A percentile compares a stretch with the other conserved stretches of the same genome.
These are phyloP conservation scores for Bipolaris bicolor DNA, from an alignment of 2,329 filamentous ascomycete genomes.

Conservation along the genomic window DNA sequence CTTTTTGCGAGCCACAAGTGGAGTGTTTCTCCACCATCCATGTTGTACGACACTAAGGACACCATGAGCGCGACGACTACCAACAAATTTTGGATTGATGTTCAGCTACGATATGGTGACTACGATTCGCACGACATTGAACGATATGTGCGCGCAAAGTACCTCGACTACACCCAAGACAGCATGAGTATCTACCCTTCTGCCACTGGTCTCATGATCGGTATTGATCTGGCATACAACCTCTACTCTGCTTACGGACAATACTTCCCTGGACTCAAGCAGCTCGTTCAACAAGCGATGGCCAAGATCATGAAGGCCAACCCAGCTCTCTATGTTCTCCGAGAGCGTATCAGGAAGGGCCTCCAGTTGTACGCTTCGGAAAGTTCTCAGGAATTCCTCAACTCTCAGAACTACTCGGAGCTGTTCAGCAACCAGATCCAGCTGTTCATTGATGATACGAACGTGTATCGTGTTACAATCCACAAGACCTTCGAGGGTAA, in stretches of 20 bases:
- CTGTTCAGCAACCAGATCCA: conserved; percentile 99
- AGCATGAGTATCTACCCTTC: conserved; percentile 99
- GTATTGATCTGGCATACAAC: conserved; percentile 97
- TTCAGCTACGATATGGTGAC: conserved; percentile 94
- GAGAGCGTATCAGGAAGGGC: conserved; percentile 98
- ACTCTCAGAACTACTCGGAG: conserved; percentile 99
- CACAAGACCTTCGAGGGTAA: conserved; percentile 99
- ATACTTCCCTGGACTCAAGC: conserved; percentile 97
- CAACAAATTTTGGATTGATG: conserved; percentile 99
- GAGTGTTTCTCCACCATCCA: conserved; percentile 93
- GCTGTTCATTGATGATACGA: conserved; percentile 98
- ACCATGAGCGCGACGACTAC: conserved; percentile 91
- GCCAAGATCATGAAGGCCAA: conserved; percentile 99
- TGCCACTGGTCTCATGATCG: conserved; percentile 95
- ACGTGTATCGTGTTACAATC: conserved; percentile 98
- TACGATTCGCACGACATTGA: conserved; percentile 99
- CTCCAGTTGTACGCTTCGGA: conserved; percentile 97
- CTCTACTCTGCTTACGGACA: conserved; percentile 97
- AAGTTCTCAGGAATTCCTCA: conserved; percentile 98
- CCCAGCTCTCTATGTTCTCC: conserved; percentile 91
- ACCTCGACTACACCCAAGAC: conserved; percentile 97
- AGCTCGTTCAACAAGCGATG: conserved; percentile 96
- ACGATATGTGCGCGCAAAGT: conserved; percentile 95
- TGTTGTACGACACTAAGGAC: conserved; percentile 96
- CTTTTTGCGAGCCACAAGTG: conserved; percentile 98